Evolutionary conservation across 805 yeast species (phyloP), one percentile per base, ranked within the genome.

Genomic region (Candida fluviatilis): DNA sequence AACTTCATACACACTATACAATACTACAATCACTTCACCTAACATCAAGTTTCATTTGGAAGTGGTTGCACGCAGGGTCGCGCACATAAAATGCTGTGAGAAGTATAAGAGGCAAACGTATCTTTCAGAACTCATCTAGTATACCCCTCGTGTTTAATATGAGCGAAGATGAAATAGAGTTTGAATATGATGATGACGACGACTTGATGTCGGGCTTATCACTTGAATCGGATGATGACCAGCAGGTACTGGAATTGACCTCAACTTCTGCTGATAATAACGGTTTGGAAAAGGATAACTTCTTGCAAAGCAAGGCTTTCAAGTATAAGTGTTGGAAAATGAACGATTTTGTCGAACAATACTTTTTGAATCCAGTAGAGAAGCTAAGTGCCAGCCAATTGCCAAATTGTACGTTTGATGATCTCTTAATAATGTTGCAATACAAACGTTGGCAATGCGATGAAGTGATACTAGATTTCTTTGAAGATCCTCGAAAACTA

Each of bases 381-480:
- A 38, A 35, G 32, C 49, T 66, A 26, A 49, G 48, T 31, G 39
- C 46, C 15, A 46, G 46, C 29, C 52, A 56, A 21, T 45, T 66
- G 17, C 59, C 66, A 12, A 45, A 46, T 17, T 58, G 65, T 37
- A 31, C 52, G 8, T 38, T 47, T 8, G 66, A 60, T 36, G 70
- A 65, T 25, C 39, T 62, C 14, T 37, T 66, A 16, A 47, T 62
- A 15, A 52, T 67, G 60, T 55, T 66, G 14, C 72, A 66, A 26
- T 42, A 47, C 38, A 59, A 58, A 39, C 55, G 54, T 37, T 68
- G 74, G 74, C 70, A 60, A 45, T 48, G 52, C 17, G 70, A 66
- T 18, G 66, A 62, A 34, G 65, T 64, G 19, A 54, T 65, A 12
- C 57, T 66, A 43, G 58, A 51, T 27, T 68, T 45, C 49, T 66